These are phyloP conservation scores for Collybia nuda DNA, from an alignment of 768 basidiomycete genomes.

Conservation along the genomic window DNA sequence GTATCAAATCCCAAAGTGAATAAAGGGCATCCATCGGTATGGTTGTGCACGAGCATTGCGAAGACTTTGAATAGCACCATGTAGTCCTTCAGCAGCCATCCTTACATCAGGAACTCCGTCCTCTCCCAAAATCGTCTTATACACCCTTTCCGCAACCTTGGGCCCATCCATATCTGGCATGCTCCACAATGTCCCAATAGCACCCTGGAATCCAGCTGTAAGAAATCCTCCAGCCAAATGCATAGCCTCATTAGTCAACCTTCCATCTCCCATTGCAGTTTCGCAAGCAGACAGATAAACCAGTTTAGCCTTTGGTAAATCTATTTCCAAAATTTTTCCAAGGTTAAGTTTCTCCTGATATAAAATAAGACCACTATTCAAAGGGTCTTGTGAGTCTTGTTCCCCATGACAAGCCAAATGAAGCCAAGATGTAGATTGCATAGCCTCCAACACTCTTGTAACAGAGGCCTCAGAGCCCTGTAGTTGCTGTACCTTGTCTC, in stretches of 20 bases:
- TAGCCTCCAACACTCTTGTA: too few relatives aligned
- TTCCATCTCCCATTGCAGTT: constrained; percentile 28
- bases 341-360: constrained; percentile 2
- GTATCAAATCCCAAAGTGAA: neutral
- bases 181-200: constrained; percentile 39
- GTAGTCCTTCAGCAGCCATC: neutral
- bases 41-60: neutral
- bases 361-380: neutral
- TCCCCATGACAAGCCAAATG: constrained; percentile 32
- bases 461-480: too few relatives aligned
- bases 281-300: constrained; percentile 41
- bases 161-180: constrained; percentile 32
- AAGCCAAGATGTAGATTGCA: neutral
- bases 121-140: neutral
- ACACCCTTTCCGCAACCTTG: constrained; percentile 20
- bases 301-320: constrained; percentile 18
- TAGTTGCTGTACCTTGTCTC: too few relatives aligned
- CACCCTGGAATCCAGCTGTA: constrained; percentile 17
- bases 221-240: constrained; percentile 36
- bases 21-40: neutral
- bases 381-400: constrained; percentile 15
- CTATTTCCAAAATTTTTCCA: constrained; percentile 12
- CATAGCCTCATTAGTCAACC: constrained; percentile 17
- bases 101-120: neutral
- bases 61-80: neutral